Conservation (phyloP, 2,329 filamentous ascomycete species). For the Clonostachys byssicola region DNA sequence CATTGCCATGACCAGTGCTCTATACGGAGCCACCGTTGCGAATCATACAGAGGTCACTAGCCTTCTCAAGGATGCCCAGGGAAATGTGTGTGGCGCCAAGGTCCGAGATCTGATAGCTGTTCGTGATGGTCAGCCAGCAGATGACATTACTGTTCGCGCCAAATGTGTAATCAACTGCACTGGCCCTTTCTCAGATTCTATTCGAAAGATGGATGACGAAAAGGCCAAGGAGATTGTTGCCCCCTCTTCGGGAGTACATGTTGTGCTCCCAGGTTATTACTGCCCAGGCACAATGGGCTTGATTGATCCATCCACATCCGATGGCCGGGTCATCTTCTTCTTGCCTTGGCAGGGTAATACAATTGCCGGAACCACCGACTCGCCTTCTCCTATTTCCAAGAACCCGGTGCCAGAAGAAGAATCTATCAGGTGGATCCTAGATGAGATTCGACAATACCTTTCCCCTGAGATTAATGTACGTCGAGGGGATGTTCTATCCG, state of each 20-base stretch:
- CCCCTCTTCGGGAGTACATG: constrained; percentile 79
- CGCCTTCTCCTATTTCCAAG: constrained; percentile 62
- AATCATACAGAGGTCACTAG: constrained; percentile 80
- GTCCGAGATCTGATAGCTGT: constrained; percentile 68
- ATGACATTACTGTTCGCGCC: constrained; percentile 69
- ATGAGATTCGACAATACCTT: constrained; percentile 77
- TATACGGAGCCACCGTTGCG: constrained; percentile 78
- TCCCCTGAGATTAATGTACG: constrained; percentile 82
- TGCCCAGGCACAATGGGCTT: constrained; percentile 82
- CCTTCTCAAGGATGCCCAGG: constrained; percentile 69
- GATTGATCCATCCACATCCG: constrained; percentile 81
- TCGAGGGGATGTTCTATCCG: constrained; percentile 81
- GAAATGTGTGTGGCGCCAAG: constrained; percentile 68
- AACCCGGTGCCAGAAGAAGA: constrained; percentile 78
- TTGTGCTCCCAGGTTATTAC: constrained; percentile 84
- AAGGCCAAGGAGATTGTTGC: constrained; percentile 73
- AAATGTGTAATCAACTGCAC: constrained; percentile 87
- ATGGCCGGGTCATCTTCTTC: constrained; percentile 90
- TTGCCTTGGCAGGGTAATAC: constrained; percentile 91
- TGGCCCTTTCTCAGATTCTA: constrained; percentile 81
- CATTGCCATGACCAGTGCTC: constrained; percentile 80
- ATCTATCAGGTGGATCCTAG: constrained; percentile 84
- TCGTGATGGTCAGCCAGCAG: constrained; percentile 50
- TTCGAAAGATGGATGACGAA: constrained; percentile 80
- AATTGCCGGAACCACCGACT: constrained; percentile 84